A percentile compares a stretch with the other conserved stretches of the same genome.
These are phyloP conservation scores for Wickerhamomyces sp. DNA, from an alignment of 1,139 yeast genomes.

Conservation along the genomic window DNA sequence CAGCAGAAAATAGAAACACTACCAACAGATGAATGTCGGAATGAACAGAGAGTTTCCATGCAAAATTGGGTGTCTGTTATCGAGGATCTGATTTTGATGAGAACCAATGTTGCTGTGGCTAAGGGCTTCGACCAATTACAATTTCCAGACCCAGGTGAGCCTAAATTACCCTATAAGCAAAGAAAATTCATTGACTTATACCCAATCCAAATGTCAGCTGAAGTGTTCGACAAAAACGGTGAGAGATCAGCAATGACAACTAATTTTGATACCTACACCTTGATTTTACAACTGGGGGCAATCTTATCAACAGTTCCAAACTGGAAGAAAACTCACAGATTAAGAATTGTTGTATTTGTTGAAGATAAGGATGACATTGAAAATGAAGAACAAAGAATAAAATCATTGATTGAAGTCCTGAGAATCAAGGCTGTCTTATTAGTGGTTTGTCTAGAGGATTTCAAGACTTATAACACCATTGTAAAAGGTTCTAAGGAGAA, in stretches of 20 bases:
- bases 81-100: constrained; percentile 89
- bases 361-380: constrained; percentile 66
- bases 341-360: constrained; percentile 86
- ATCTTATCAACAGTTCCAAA: constrained; percentile 88
- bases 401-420: constrained; percentile 60
- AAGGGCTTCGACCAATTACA: constrained; percentile 69
- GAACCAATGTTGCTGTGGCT: constrained; percentile 90
- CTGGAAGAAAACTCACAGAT: constrained; percentile 72
- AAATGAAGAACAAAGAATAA: constrained; percentile 63
- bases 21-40: constrained; percentile 80
- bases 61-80: constrained; percentile 89
- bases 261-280: constrained; percentile 90
- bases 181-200: constrained; percentile 75
- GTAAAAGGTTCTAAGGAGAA: constrained; percentile 53
- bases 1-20: constrained; percentile 32
- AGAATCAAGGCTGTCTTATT: constrained; percentile 78
- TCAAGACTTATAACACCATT: constrained; percentile 68
- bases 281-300: constrained; percentile 89
- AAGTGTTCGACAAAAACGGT: constrained; percentile 60
- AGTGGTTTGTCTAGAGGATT: constrained; percentile 64
- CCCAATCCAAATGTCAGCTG: constrained; percentile 95
- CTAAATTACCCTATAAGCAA: constrained; percentile 19
- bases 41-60: constrained; percentile 64
- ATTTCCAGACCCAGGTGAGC: constrained; percentile 41
- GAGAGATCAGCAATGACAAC: constrained; percentile 68